Evolutionary conservation across 345 rosid genomes (phyloP).

Genomic region (Eucalyptus coolabah): DNA sequence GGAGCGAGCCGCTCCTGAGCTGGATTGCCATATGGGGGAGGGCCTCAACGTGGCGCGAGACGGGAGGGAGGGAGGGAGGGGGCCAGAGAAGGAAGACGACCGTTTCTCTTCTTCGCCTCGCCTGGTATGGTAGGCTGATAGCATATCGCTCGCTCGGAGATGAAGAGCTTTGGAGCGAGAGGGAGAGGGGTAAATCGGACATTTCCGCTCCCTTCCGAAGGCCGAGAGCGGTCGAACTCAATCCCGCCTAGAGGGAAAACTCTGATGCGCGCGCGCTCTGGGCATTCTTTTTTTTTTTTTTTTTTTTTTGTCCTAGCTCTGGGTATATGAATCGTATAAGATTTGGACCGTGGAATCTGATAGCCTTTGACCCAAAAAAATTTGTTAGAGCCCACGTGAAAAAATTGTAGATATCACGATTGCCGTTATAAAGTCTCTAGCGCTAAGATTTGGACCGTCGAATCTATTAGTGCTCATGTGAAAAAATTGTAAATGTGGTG

Average conservation of each 20-base stretch:
- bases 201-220: neutral
- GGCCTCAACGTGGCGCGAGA: neutral
- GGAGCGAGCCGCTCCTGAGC: neutral
- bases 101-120: neutral
- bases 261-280: neutral
- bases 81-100: neutral
- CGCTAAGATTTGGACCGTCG: neutral
- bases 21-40: neutral
- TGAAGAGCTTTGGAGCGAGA: neutral
- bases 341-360: too few relatives aligned
- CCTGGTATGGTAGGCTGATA: neutral
- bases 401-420: fast-evolving
- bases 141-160: neutral
- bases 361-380: too few relatives aligned
- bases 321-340: too few relatives aligned
- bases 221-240: neutral
- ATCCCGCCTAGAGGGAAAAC: neutral
- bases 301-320: too few relatives aligned
- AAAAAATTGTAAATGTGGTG: too few relatives aligned
- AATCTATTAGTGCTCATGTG: too few relatives aligned
- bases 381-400: too few relatives aligned
- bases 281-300: too few relatives aligned
- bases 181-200: neutral
- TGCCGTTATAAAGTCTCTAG: too few relatives aligned
- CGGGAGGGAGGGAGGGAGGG: neutral